Evolutionary conservation across 495 filamentous ascomycete species (phyloP).

Genomic region (Pseudotulostoma volvatum): DNA sequence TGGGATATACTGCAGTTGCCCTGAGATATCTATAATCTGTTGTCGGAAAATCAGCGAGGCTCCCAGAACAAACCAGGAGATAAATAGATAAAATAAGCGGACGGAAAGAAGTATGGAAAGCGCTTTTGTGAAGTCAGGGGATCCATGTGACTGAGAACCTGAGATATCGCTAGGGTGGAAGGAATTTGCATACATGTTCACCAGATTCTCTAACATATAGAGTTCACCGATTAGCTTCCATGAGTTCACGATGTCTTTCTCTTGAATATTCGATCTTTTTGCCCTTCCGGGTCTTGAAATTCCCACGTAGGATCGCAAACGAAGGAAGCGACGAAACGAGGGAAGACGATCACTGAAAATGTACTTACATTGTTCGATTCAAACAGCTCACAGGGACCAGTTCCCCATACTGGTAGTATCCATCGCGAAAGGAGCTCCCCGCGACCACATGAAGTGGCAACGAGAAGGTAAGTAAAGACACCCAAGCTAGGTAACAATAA

Average conservation of each 20-base stretch:
- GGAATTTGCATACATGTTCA: constrained; percentile 38
- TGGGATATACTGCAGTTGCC: constrained; percentile 84
- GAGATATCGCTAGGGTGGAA: not conserved
- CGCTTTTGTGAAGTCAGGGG: not conserved
- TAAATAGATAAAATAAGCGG: too few species aligned
- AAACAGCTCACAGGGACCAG: constrained; percentile 49
- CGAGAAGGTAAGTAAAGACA: too few species aligned
- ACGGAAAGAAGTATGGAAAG: too few species aligned
- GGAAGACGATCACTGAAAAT: not conserved
- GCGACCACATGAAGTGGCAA: too few species aligned
- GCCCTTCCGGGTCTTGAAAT: too few species aligned
- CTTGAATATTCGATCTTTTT: too few species aligned
- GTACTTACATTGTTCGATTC: constrained; percentile 47
- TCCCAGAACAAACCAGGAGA: too few species aligned
- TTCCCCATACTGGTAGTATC: constrained; percentile 27
- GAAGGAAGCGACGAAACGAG: not conserved
- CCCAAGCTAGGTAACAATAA: too few species aligned
- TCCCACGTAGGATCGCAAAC: not conserved
- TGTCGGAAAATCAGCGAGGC: not conserved
- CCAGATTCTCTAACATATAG: constrained; percentile 32
- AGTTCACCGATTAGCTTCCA: constrained; percentile 8
- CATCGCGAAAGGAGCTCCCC: too few species aligned
- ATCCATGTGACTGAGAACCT: not conserved
- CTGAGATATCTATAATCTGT: constrained; percentile 64
- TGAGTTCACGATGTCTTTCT: not conserved